Conservation (phyloP, 2,329 filamentous ascomycete genomes). For the Xylaria polymorpha region DNA sequence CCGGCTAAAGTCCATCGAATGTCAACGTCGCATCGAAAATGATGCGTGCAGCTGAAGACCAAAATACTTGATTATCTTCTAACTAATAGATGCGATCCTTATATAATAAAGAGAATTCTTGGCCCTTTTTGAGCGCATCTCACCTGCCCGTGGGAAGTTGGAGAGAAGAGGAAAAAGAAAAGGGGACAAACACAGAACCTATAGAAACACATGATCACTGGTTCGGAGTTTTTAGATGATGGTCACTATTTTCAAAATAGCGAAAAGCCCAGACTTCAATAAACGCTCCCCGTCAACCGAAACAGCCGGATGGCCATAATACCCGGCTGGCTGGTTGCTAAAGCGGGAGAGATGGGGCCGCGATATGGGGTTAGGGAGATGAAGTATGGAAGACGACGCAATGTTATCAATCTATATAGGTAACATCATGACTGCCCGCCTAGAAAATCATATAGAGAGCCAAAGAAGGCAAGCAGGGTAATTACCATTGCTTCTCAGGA, state of each 20-base stretch:
- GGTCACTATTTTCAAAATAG: background rate
- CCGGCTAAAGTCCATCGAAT: background rate
- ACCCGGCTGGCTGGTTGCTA: slow-evolving; percentile 21
- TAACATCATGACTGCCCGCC: background rate
- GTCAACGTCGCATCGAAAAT: background rate
- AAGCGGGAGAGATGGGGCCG: slow-evolving; percentile 23
- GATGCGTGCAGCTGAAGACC: background rate
- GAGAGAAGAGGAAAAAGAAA: background rate
- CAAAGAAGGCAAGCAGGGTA: background rate
- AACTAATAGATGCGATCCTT: background rate
- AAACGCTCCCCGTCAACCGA: background rate
- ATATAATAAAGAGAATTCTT: background rate
- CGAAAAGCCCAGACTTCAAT: background rate
- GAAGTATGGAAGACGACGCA: slow-evolving; percentile 10
- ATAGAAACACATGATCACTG: background rate
- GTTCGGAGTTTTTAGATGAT: background rate
- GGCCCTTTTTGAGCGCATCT: background rate
- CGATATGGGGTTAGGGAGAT: slow-evolving; percentile 8
- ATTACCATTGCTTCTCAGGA: background rate
- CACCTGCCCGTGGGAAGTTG: background rate
- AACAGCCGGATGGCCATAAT: slow-evolving; percentile 30
- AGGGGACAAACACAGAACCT: background rate
- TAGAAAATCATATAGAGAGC: background rate
- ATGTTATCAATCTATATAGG: slow-evolving; percentile 1
- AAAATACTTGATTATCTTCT: background rate